phyloP scores from a whole-genome alignment of 2,329 filamentous ascomycete species.

The Herpotrichia juniperi region DNA sequence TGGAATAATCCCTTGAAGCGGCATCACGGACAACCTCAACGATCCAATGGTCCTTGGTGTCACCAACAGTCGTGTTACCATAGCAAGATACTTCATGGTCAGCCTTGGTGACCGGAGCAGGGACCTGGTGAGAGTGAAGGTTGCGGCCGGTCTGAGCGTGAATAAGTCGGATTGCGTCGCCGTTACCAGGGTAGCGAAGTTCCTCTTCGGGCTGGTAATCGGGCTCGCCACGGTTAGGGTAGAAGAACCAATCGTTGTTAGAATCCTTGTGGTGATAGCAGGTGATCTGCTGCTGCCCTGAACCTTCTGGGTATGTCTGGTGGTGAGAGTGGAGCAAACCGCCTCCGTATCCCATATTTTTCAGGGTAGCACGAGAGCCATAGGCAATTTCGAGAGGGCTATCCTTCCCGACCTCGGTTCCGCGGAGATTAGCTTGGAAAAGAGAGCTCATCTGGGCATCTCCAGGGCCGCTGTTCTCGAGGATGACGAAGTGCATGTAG shows the following conservation, averaged over 20 bases:
- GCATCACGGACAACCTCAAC: constrained; percentile 92
- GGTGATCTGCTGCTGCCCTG: constrained; percentile 92
- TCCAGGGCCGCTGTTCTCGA: constrained; percentile 91
- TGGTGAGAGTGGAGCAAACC: constrained; percentile 95
- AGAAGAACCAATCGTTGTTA: constrained; percentile 99
- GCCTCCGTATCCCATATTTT: constrained; percentile 99
- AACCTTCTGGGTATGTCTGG: constrained; percentile 94
- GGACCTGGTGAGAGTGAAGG: constrained; percentile 89
- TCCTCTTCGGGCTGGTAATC: constrained; percentile 75
- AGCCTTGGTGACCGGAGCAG: constrained; percentile 86
- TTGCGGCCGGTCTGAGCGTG: constrained; percentile 97
- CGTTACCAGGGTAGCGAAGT: constrained; percentile 76
- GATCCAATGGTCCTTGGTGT: constrained; percentile 97
- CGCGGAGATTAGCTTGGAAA: constrained; percentile 95
- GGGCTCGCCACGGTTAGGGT: constrained; percentile 81
- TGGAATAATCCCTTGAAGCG: constrained; percentile 82
- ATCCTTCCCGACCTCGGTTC: constrained; percentile 91
- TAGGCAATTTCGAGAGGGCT: constrained; percentile 91
- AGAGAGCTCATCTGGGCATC: constrained; percentile 99
- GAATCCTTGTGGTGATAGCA: constrained; percentile 99
- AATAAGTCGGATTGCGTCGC: constrained; percentile 81
- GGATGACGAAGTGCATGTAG: constrained; percentile 89
- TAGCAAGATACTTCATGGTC: constrained; percentile 95
- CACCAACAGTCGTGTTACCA: constrained; percentile 91
- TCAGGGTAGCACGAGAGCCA: constrained; percentile 88